Evolutionary conservation across 2,329 filamentous ascomycete genomes (phyloP).

Genomic region (Aureobasidium sp.): DNA sequence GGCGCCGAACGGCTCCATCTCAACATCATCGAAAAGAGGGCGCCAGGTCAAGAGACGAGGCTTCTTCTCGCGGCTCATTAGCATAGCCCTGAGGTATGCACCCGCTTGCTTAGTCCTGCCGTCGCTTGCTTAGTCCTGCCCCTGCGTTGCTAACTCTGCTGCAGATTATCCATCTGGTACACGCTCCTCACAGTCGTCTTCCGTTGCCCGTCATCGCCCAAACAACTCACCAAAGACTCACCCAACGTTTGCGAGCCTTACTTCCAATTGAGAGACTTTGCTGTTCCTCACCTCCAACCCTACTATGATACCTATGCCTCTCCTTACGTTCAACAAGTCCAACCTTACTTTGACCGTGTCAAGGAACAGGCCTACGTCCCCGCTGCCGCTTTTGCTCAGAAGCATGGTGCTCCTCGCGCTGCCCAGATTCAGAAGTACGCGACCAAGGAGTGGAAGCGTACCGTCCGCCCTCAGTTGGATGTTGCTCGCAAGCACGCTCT

Average conservation of each 20-base stretch:
- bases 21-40: background rate
- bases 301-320: constrained; percentile 82
- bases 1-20: constrained; percentile 14
- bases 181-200: constrained; percentile 73
- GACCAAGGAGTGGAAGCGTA: constrained; percentile 69
- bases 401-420: constrained; percentile 68
- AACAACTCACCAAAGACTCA: constrained; percentile 60
- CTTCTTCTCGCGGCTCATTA: constrained; percentile 15
- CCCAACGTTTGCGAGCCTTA: constrained; percentile 81
- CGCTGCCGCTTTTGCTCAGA: constrained; percentile 54
- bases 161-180: constrained; percentile 76
- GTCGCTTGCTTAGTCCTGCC: background rate
- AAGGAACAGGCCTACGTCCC: constrained; percentile 61
- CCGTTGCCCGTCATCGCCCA: constrained; percentile 66
- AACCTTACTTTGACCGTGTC: constrained; percentile 60
- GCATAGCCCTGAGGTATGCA: constrained; percentile 14
- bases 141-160: background rate
- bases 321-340: constrained; percentile 69
- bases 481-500: constrained; percentile 56
- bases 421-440: constrained; percentile 60
- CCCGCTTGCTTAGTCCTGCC: background rate
- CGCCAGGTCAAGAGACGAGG: constrained; percentile 8
- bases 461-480: constrained; percentile 65
- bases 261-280: constrained; percentile 54
- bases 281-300: constrained; percentile 70